Evolutionary conservation across 768 basidiomycete species (phyloP).

Genomic region (Jaapia argillacea): DNA sequence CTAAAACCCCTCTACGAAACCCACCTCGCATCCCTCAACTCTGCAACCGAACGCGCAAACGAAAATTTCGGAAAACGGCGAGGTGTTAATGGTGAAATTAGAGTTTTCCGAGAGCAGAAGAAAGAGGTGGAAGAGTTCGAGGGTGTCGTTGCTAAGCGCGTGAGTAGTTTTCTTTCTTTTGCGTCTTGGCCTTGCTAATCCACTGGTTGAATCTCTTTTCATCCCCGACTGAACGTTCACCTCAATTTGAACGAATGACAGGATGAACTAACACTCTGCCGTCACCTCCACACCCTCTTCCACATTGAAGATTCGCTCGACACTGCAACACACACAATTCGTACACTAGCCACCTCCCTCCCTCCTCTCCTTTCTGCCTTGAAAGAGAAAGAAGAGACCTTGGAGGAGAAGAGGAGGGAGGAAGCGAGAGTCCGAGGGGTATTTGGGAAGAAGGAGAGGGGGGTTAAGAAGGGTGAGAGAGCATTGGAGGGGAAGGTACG

Average conservation of each 20-base stretch:
- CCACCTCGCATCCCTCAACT: conserved; percentile 78
- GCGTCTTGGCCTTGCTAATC: not conserved
- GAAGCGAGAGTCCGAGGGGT: conserved; percentile 70
- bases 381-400: too few relatives aligned
- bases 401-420: conserved; percentile 65
- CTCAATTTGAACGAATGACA: too few relatives aligned
- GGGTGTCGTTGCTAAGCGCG: conserved; percentile 61
- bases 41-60: conserved; percentile 89
- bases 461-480: conserved; percentile 87
- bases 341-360: too few relatives aligned
- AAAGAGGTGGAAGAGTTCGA: conserved; percentile 87
- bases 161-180: conserved; percentile 24
- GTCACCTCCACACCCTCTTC: conserved; percentile 80
- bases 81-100: conserved; percentile 90
- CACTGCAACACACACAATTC: too few relatives aligned
- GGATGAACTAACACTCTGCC: conserved; percentile 76
- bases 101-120: conserved; percentile 96
- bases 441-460: conserved; percentile 79
- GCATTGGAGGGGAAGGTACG: conserved; percentile 69
- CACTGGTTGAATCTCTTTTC: too few relatives aligned
- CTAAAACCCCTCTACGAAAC: conserved; percentile 82
- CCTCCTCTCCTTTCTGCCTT: too few relatives aligned
- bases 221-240: too few relatives aligned
- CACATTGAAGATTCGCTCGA: conserved; percentile 83
- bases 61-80: conserved; percentile 92